Evolutionary conservation across 2,329 filamentous ascomycete species (phyloP).

Genomic region (Ophiognomonia clavigignenti-juglandacearum): DNA sequence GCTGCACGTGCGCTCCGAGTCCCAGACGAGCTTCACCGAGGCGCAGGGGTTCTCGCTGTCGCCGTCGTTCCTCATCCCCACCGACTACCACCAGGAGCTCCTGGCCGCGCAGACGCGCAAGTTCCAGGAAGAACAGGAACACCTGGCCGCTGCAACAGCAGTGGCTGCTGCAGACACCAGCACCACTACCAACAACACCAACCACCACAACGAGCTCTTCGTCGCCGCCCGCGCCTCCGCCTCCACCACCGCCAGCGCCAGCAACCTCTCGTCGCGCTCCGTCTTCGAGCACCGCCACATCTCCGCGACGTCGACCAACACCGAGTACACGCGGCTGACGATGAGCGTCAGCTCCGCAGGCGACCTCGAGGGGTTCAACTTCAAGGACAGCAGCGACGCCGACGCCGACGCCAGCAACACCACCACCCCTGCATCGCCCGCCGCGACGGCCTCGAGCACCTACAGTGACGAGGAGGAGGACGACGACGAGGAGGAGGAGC

Average conservation of each 20-base stretch:
- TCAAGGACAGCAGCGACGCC: constrained; percentile 17
- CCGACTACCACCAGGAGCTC: constrained; percentile 54
- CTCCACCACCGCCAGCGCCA: constrained; percentile 48
- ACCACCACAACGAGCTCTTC: constrained; percentile 19
- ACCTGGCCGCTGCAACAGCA: constrained; percentile 21
- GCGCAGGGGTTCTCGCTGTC: constrained; percentile 55
- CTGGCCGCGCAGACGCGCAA: constrained; percentile 32
- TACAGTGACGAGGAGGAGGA: too few relatives aligned
- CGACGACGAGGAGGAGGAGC: too few relatives aligned
- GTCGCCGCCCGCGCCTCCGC: constrained; percentile 45
- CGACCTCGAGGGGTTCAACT: constrained; percentile 26
- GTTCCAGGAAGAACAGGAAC: constrained; percentile 24
- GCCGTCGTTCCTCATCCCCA: constrained; percentile 57
- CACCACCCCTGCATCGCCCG: neutral
- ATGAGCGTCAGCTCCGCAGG: constrained; percentile 42
- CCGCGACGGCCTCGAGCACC: constrained; percentile 18
- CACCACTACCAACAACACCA: constrained; percentile 24
- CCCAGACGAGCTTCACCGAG: constrained; percentile 53
- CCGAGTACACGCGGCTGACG: constrained; percentile 50
- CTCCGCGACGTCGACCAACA: constrained; percentile 49
- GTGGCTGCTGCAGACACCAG: too few relatives aligned
- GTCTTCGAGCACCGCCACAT: constrained; percentile 48
- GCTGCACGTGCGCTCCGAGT: constrained; percentile 35
- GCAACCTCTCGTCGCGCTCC: constrained; percentile 40
- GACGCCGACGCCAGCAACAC: neutral